phyloP scores from a whole-genome alignment of 2,329 filamentous ascomycete genomes.

The Diaporthe velutina region DNA sequence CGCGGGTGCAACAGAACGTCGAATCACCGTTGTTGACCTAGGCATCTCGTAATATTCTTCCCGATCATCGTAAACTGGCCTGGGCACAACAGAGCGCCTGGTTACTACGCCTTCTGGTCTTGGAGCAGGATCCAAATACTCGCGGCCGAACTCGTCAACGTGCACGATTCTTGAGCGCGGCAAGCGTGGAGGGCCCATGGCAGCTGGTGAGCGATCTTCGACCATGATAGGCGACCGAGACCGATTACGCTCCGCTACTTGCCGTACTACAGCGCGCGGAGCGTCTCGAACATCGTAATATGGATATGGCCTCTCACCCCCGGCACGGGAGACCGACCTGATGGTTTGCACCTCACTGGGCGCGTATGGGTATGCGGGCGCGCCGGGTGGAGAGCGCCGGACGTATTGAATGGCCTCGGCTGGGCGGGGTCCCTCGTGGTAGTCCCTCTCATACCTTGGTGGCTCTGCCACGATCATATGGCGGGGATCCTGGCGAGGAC shows the following conservation, averaged over 20 bases:
- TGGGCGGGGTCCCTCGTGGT: conserved; percentile 49
- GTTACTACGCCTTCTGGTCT: conserved; percentile 52
- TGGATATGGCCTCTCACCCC: conserved; percentile 56
- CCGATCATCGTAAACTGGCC: conserved; percentile 46
- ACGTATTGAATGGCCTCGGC: conserved; percentile 51
- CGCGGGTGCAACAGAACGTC: conserved; percentile 66
- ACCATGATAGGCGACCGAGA: conserved; percentile 62
- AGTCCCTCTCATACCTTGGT: conserved; percentile 50
- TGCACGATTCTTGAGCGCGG: conserved; percentile 75
- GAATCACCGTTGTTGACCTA: conserved; percentile 45
- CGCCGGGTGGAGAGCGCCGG: conserved; percentile 53
- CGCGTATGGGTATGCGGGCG: conserved; percentile 53
- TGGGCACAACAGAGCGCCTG: conserved; percentile 67
- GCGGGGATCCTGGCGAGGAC: conserved; percentile 44
- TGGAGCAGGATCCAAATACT: conserved; percentile 73
- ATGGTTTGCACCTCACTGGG: conserved; percentile 53
- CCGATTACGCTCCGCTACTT: conserved; percentile 61
- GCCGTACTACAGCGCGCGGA: conserved; percentile 61
- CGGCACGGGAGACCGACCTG: conserved; percentile 57
- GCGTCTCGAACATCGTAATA: conserved; percentile 59
- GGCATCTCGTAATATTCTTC: conserved; percentile 42
- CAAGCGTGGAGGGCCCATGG: conserved; percentile 65
- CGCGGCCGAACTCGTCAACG: conserved; percentile 85
- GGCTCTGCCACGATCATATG: conserved; percentile 44
- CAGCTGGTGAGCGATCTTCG: conserved; percentile 57